phyloP scores from a whole-genome alignment of 768 basidiomycete species.

The Amanita brunnescens region DNA sequence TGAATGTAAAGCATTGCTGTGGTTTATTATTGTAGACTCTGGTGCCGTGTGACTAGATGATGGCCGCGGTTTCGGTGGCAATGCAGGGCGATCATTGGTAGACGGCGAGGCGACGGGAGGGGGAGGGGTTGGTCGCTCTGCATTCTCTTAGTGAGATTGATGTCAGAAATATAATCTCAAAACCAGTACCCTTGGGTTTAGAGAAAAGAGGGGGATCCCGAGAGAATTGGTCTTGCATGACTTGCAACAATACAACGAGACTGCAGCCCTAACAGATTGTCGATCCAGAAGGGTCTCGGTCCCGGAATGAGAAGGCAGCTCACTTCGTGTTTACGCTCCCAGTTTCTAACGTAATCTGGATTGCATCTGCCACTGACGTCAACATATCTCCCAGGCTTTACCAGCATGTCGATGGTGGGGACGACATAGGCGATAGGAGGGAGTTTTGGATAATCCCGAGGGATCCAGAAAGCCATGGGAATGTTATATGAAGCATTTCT shows the following conservation, averaged over 20 bases:
- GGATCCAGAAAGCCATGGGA: slow-evolving; percentile 83
- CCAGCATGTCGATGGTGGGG: slow-evolving; percentile 85
- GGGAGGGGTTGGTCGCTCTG: slow-evolving; percentile 28
- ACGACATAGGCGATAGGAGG: slow-evolving; percentile 89
- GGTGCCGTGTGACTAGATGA: slow-evolving; percentile 7
- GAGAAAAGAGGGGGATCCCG: slow-evolving; percentile 84
- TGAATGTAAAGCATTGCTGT: slow-evolving; percentile 1
- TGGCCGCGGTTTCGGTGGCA: slow-evolving; percentile 26
- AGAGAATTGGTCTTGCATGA: slow-evolving; percentile 79
- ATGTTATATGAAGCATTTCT: slow-evolving; percentile 81
- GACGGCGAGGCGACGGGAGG: slow-evolving; percentile 18
- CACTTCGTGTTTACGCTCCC: slow-evolving; percentile 83
- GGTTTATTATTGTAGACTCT: not conserved
- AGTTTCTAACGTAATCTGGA: slow-evolving; percentile 62
- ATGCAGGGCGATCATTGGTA: slow-evolving; percentile 19
- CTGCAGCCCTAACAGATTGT: slow-evolving; percentile 49
- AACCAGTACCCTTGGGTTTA: slow-evolving; percentile 42
- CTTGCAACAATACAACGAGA: slow-evolving; percentile 63
- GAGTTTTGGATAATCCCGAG: slow-evolving; percentile 71
- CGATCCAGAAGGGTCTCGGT: slow-evolving; percentile 8
- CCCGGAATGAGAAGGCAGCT: slow-evolving; percentile 18
- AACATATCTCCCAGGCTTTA: slow-evolving; percentile 65
- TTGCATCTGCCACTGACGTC: slow-evolving; percentile 74
- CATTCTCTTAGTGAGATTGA: slow-evolving; percentile 11
- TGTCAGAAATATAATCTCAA: slow-evolving; percentile 10